A percentile compares a stretch with the other conserved stretches of the same genome.
phyloP scores from a whole-genome alignment of 352 stramenopile genomes.

The Detonula confervacea region DNA sequence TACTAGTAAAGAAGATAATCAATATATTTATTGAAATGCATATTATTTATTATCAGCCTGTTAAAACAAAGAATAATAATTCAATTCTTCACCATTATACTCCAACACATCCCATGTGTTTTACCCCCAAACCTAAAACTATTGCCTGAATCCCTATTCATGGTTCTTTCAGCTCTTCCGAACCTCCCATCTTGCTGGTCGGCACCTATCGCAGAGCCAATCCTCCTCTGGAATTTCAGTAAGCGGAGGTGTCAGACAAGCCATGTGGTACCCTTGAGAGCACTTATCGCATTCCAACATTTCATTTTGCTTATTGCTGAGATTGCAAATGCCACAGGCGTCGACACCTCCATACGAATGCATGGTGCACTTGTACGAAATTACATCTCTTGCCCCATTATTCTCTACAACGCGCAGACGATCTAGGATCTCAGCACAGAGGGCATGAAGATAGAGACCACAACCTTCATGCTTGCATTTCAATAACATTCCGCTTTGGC shows the following conservation, averaged over 20 bases:
- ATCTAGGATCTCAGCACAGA: conserved; percentile 31
- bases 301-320: conserved; percentile 29
- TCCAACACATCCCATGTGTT: too few relatives aligned
- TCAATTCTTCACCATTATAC: too few relatives aligned
- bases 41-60: too few relatives aligned
- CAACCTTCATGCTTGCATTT: conserved; percentile 20
- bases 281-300: conserved; percentile 43
- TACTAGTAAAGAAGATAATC: too few relatives aligned
- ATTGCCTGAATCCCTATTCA: too few relatives aligned
- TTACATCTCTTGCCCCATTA: conserved; percentile 14
- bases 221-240: conserved; percentile 33
- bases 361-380: conserved; percentile 29
- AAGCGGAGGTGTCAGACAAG: conserved; percentile 20
- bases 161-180: too few relatives aligned
- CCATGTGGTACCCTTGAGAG: conserved; percentile 33
- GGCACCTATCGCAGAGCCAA: conserved; percentile 30
- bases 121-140: too few relatives aligned
- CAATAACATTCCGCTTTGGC: conserved; percentile 22
- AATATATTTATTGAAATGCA: too few relatives aligned
- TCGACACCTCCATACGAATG: conserved; percentile 24
- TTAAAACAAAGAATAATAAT: too few relatives aligned
- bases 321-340: conserved; percentile 25
- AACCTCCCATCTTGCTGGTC: too few relatives aligned
- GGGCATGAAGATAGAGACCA: conserved; percentile 18
- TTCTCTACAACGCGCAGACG: conserved; percentile 18